phyloP scores from a whole-genome alignment of 1,139 yeast genomes.

The Tardiomyces digboiensis region DNA sequence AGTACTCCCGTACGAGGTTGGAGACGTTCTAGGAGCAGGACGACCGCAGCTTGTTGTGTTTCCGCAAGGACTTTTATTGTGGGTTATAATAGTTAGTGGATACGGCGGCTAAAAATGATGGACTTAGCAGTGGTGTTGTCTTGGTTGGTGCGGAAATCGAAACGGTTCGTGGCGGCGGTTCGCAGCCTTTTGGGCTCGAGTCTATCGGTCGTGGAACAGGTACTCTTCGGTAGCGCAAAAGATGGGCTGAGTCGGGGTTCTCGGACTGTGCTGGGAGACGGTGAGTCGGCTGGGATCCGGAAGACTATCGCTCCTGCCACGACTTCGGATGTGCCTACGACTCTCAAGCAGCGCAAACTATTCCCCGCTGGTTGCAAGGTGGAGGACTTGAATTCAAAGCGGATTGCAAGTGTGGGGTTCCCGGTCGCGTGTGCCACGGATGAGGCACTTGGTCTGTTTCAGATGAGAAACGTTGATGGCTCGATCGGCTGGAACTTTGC shows the following conservation, averaged over 20 bases:
- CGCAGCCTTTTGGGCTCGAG: neutral
- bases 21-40: too few species aligned
- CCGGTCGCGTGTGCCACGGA: slow-evolving; percentile 21
- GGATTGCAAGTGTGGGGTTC: slow-evolving; percentile 3
- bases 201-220: neutral
- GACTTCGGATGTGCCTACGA: neutral
- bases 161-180: neutral
- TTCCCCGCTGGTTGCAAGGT: neutral
- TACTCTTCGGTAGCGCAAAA: neutral
- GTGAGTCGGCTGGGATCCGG: too few species aligned
- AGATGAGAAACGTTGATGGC: slow-evolving; percentile 15
- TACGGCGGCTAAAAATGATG: too few species aligned
- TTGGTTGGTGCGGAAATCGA: neutral
- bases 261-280: too few species aligned
- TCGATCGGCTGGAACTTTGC: slow-evolving; percentile 18
- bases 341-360: neutral
- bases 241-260: neutral
- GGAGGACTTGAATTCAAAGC: neutral
- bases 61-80: too few species aligned
- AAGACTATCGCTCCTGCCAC: neutral
- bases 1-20: too few species aligned
- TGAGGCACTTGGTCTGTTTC: slow-evolving; percentile 15
- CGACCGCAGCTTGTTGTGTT: too few species aligned
- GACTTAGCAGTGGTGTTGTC: too few species aligned
- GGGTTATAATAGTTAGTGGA: too few species aligned